A percentile compares a stretch with the other conserved stretches of the same genome.
Conservation (phyloP, 345 rosid genomes). For the Orychophragmus violaceus region DNA sequence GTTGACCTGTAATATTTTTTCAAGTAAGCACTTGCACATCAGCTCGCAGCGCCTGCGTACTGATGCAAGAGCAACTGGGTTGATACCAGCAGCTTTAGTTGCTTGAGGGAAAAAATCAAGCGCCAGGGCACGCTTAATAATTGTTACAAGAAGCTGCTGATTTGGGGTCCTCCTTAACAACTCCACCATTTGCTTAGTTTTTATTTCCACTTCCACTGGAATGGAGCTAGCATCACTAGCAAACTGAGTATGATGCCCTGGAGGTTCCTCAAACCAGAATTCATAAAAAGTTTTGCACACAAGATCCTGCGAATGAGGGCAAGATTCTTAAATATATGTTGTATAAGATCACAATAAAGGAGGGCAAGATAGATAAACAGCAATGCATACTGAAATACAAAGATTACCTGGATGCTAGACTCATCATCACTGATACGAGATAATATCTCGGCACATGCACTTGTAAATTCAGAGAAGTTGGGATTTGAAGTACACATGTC, state of each 20-base stretch:
- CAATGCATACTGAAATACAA: not conserved
- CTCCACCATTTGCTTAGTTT: slow-evolving; percentile 96
- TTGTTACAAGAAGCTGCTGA: slow-evolving; percentile 81
- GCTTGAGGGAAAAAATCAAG: slow-evolving; percentile 96
- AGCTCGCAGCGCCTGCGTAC: slow-evolving; percentile 91
- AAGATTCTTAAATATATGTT: slow-evolving; percentile 2
- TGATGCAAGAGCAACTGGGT: slow-evolving; percentile 72
- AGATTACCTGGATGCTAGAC: slow-evolving; percentile 86
- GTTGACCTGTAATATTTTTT: slow-evolving; percentile 89
- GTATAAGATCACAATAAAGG: slow-evolving; percentile 1
- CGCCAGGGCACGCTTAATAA: slow-evolving; percentile 81
- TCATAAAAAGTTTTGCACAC: slow-evolving; percentile 99
- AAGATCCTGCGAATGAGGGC: slow-evolving; percentile 59
- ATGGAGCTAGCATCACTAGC: slow-evolving; percentile 83
- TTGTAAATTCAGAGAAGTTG: slow-evolving; percentile 78
- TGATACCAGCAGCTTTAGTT: slow-evolving; percentile 94
- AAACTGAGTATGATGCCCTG: slow-evolving; percentile 58
- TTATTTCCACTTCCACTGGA: slow-evolving; percentile 81
- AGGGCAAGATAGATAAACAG: not conserved
- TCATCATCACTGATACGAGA: slow-evolving; percentile 96
- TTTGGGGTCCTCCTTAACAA: slow-evolving; percentile 68
- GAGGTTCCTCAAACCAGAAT: slow-evolving; percentile 97
- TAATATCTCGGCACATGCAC: slow-evolving; percentile 87
- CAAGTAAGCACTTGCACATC: slow-evolving; percentile 96
- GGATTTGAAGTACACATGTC: slow-evolving; percentile 93